Evolutionary conservation across 2,329 filamentous ascomycete species (phyloP).

Genomic region (Rugonectria rugulosa): DNA sequence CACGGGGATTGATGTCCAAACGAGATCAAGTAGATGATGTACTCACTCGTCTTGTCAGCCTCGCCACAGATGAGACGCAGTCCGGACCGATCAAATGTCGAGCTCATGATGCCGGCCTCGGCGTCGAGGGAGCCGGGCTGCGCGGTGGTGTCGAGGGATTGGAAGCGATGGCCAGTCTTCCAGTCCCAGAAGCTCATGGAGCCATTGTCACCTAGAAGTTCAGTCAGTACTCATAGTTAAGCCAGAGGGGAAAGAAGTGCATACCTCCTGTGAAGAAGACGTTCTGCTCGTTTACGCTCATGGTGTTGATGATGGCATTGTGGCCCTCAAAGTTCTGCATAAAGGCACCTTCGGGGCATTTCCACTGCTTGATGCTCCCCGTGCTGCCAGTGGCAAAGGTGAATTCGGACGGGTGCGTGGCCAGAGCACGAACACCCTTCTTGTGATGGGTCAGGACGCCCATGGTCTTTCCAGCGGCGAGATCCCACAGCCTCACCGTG

Average conservation of each 20-base stretch:
- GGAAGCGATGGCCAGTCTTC: conserved; percentile 94
- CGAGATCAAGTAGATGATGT: not conserved
- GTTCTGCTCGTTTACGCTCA: conserved; percentile 93
- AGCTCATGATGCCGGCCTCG: conserved; percentile 93
- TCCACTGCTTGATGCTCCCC: conserved; percentile 98
- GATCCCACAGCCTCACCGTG: conserved; percentile 91
- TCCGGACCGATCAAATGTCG: conserved; percentile 89
- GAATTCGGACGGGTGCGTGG: conserved; percentile 89
- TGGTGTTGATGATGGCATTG: conserved; percentile 93
- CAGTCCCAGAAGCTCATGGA: conserved; percentile 99
- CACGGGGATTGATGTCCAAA: not conserved
- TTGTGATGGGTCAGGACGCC: conserved; percentile 97
- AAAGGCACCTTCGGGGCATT: conserved; percentile 95
- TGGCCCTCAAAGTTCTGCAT: conserved; percentile 99
- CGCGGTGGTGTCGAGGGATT: conserved; percentile 87
- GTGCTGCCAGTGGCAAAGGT: conserved; percentile 95
- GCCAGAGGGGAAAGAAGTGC: conserved; percentile 13
- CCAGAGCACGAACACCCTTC: conserved; percentile 88
- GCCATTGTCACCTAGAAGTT: conserved; percentile 76
- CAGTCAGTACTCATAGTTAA: conserved; percentile 14
- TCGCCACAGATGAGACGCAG: conserved; percentile 91
- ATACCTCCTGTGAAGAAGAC: conserved; percentile 87
- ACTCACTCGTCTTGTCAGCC: conserved; percentile 88
- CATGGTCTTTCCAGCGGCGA: conserved; percentile 96
- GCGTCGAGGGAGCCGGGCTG: conserved; percentile 95